Conservation (phyloP, 192 early-diverging fungal genomes). For the Mortierella claussenii region DNA sequence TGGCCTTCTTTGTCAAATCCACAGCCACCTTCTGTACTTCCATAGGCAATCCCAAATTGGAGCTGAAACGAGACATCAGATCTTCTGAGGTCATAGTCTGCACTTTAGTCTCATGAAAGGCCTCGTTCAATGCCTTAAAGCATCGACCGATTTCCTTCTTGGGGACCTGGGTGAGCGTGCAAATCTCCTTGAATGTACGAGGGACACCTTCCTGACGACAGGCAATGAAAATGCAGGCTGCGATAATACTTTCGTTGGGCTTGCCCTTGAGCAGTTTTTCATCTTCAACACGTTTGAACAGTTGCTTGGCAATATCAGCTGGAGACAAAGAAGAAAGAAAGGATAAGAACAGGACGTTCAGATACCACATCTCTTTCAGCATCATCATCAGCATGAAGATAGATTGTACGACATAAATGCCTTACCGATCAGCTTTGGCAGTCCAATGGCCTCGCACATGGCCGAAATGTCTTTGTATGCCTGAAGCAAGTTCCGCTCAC, state of each 20-base stretch:
- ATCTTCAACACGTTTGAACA: slow-evolving; percentile 89
- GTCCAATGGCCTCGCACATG: slow-evolving; percentile 84
- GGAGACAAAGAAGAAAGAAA: background rate
- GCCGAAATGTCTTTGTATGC: slow-evolving; percentile 82
- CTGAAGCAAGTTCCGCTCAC: slow-evolving; percentile 76
- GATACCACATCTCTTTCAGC: too few relatives aligned
- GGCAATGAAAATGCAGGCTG: slow-evolving; percentile 93
- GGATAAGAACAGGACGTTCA: background rate
- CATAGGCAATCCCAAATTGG: slow-evolving; percentile 73
- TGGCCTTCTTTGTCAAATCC: slow-evolving; percentile 75
- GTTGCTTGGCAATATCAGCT: slow-evolving; percentile 83
- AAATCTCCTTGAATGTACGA: slow-evolving; percentile 96
- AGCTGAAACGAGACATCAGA: slow-evolving; percentile 84
- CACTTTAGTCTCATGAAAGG: slow-evolving; percentile 65
- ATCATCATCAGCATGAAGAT: background rate
- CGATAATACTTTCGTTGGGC: slow-evolving; percentile 83
- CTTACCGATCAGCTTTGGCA: slow-evolving; percentile 73
- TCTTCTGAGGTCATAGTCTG: slow-evolving; percentile 76
- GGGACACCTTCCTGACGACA: slow-evolving; percentile 85
- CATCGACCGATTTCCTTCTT: slow-evolving; percentile 95
- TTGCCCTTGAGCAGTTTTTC: slow-evolving; percentile 86
- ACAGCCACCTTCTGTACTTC: slow-evolving; percentile 78
- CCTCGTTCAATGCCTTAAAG: slow-evolving; percentile 73
- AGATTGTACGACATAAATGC: background rate
- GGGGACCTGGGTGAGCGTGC: slow-evolving; percentile 86